Evolutionary conservation across 192 early-diverging fungal genomes (phyloP), one percentile per base, ranked within the genome.

Genomic region (Chytriomyces sp.): DNA sequence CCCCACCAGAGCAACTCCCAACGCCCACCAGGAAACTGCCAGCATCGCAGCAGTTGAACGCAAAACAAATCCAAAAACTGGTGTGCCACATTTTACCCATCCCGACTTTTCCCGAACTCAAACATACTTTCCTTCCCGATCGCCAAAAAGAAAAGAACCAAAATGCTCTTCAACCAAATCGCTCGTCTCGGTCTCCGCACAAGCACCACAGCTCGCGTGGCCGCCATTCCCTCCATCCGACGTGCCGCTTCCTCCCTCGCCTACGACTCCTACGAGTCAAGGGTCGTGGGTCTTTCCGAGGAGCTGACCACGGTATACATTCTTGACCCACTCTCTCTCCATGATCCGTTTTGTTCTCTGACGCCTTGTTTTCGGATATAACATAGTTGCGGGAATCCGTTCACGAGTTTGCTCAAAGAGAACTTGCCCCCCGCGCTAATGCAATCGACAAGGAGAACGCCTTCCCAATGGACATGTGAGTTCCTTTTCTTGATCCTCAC

Each of bases 381-480:
- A 10, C 75, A 2, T 35, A 92, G 88, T 90, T 97, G 81, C 89
- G 93, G 26, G 77, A 87, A 64, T 88, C 91, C 6, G 93, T 96
- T 0, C 81, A 88, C 43, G 82, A 84, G 3, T 98, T 95, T 87
- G 91, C 89, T 23, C 87, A 94, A 61, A 88, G 86, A 59, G 96
- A 98, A 77, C 85, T 98, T 26, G 88, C 92, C 0, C 92, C 92
- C 3, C 86, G 94, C 7, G 96, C 96, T 6, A 79, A 72, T 5
- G 82, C 89, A 61, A 95, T 98, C 53, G 96, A 98, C 86, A 87
- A 88, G 69, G 82, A 84, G n/a, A 97, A 97, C 77, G 81, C 82
- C 13, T 98, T 98, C 77, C 95, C 95, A 3, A 93, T 90, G 92
- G 88, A 66, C 71, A 64, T 67, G 78, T 63, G 18, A 59, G 63